Evolutionary conservation across 441 rosid species (phyloP).

Genomic region (Gossypium gossypioides): DNA sequence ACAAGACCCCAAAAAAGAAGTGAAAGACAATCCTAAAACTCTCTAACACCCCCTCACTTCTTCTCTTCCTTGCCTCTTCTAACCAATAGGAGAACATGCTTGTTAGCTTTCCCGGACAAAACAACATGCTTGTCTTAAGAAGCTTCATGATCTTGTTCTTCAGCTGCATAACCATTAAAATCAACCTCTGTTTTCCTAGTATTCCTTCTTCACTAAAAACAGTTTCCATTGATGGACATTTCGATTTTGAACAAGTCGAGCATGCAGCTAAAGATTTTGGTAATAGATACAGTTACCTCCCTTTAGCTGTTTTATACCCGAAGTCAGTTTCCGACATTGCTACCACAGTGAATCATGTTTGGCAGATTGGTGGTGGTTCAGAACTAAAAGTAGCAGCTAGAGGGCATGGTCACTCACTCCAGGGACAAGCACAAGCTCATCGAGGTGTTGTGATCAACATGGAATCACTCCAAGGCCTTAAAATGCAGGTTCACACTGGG

Average conservation of each 20-base stretch:
- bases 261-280: constrained; percentile 85
- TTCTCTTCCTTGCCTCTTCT: constrained; percentile 30
- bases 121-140: constrained; percentile 40
- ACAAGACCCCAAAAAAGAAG: constrained; percentile 31
- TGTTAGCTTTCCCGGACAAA: constrained; percentile 32
- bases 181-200: constrained; percentile 53
- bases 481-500: constrained; percentile 44
- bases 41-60: constrained; percentile 36
- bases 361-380: constrained; percentile 73
- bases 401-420: constrained; percentile 92
- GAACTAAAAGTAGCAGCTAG: constrained; percentile 82
- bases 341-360: constrained; percentile 53
- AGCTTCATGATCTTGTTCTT: constrained; percentile 51
- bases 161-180: constrained; percentile 49
- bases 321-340: constrained; percentile 72
- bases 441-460: constrained; percentile 74
- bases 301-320: constrained; percentile 74
- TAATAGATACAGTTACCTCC: constrained; percentile 52
- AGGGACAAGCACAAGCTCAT: constrained; percentile 82
- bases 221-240: constrained; percentile 58
- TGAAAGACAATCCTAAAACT: constrained; percentile 35
- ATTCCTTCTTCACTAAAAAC: constrained; percentile 48
- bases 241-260: constrained; percentile 52
- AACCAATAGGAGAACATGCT: constrained; percentile 25
- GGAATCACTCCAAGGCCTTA: constrained; percentile 53